A percentile compares a stretch with the other conserved stretches of the same genome.
Evolutionary conservation across 2,329 filamentous ascomycete genomes (phyloP).

Genomic region (Aspergillus pseudoterreus): DNA sequence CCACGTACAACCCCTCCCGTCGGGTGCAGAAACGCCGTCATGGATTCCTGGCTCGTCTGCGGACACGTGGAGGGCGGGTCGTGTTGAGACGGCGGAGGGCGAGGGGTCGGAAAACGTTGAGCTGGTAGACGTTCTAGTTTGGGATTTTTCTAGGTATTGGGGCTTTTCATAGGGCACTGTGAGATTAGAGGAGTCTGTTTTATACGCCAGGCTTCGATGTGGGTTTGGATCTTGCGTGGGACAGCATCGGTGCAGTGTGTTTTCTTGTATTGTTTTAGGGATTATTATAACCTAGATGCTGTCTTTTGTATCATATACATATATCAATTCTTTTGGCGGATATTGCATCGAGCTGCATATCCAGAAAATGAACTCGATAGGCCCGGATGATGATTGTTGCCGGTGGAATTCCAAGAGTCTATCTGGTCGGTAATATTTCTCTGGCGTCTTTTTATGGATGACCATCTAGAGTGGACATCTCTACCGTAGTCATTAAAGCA

Average conservation of each 20-base stretch:
- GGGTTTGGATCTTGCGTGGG: no score
- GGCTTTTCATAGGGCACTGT: background rate
- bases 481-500: conserved; percentile 6
- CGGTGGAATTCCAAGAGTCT: no score
- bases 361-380: no score
- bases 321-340: no score
- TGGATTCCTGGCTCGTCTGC: conserved; percentile 55
- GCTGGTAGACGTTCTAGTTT: conserved; percentile 41
- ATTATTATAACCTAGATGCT: no score
- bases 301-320: no score
- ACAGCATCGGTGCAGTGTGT: no score
- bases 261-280: no score
- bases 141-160: background rate
- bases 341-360: no score
- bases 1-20: conserved; percentile 59
- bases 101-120: conserved; percentile 52
- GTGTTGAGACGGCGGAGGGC: conserved; percentile 51
- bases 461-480: background rate
- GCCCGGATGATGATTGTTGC: no score
- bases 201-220: background rate
- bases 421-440: no score
- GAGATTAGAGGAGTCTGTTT: background rate
- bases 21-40: conserved; percentile 59
- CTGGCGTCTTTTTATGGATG: background rate
- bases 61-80: conserved; percentile 51